Conservation (phyloP, 257 asterid genomes). For the Solanum ossicruentum region DNA sequence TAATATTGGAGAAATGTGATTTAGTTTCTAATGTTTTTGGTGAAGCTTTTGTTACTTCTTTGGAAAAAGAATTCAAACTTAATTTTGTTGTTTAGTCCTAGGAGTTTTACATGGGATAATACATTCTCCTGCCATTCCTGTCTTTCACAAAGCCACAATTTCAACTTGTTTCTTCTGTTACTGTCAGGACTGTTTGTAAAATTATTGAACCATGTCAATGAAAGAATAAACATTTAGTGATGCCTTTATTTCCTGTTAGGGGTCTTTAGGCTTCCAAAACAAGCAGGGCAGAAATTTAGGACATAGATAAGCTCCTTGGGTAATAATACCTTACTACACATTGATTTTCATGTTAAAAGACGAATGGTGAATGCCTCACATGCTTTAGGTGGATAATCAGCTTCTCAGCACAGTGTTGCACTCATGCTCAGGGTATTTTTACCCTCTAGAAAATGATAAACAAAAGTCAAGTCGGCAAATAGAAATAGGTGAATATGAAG, state of each 20-base stretch:
- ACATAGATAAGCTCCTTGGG: not conserved
- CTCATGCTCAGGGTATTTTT: not conserved
- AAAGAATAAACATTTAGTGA: not conserved
- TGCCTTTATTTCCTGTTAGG: not conserved
- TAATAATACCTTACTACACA: not conserved
- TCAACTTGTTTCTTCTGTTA: not conserved
- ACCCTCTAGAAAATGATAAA: not conserved
- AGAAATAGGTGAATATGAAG: not conserved
- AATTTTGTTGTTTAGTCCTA: not conserved
- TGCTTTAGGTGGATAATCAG: not conserved
- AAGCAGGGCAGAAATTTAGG: not conserved
- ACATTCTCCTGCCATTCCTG: not conserved
- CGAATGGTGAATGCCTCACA: not conserved
- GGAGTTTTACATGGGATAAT: not conserved
- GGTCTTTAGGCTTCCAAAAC: not conserved
- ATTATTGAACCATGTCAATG: not conserved
- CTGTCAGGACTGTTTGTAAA: not conserved
- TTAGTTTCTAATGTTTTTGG: not conserved
- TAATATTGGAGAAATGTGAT: not conserved
- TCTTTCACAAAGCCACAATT: not conserved
- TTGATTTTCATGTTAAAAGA: not conserved
- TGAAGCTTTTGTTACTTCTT: not conserved
- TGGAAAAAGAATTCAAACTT: not conserved
- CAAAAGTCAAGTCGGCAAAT: not conserved
- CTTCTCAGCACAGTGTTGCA: not conserved